A percentile compares a stretch with the other conserved stretches of the same genome.
phyloP scores from a whole-genome alignment of 2,329 filamentous ascomycete species.

The Colletotrichum coccodes region DNA sequence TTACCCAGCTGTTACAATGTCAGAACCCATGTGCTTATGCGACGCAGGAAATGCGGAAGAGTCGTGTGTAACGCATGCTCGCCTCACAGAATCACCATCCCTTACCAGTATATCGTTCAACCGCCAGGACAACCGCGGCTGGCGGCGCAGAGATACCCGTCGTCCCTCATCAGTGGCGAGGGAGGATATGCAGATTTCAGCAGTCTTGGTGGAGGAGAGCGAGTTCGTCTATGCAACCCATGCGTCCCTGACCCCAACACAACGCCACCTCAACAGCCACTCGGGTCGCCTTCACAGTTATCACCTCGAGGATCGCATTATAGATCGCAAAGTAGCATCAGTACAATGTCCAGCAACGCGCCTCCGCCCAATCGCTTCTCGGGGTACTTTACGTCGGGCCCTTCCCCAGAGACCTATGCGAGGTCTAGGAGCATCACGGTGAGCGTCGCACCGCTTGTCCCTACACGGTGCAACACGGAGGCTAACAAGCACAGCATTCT shows the following conservation, averaged over 20 bases:
- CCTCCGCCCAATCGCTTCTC: slow-evolving; percentile 45
- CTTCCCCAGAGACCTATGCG: slow-evolving; percentile 46
- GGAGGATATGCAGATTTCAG: slow-evolving; percentile 54
- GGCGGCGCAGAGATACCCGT: slow-evolving; percentile 48
- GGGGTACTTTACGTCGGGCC: slow-evolving; percentile 46
- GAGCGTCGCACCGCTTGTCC: neutral
- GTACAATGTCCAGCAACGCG: slow-evolving; percentile 42
- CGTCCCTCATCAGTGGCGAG: slow-evolving; percentile 51
- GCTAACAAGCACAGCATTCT: slow-evolving; percentile 37
- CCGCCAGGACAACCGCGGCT: slow-evolving; percentile 62
- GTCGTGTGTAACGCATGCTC: slow-evolving; percentile 93
- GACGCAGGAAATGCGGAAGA: slow-evolving; percentile 82
- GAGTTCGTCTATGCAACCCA: slow-evolving; percentile 69
- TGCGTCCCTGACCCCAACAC: slow-evolving; percentile 72
- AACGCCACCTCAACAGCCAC: slow-evolving; percentile 60
- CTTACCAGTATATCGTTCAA: slow-evolving; percentile 90
- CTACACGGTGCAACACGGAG: slow-evolving; percentile 1
- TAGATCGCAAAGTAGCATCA: slow-evolving; percentile 57
- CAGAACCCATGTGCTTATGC: slow-evolving; percentile 4
- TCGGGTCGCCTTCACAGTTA: slow-evolving; percentile 42
- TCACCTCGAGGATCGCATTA: slow-evolving; percentile 51
- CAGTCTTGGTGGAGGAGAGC: slow-evolving; percentile 63
- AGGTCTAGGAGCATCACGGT: slow-evolving; percentile 32
- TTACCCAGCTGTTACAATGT: neutral
- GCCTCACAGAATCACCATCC: slow-evolving; percentile 94